These are phyloP conservation scores for Talaromyces sp. DNA, from an alignment of 2,329 filamentous ascomycete species.

Conservation along the genomic window DNA sequence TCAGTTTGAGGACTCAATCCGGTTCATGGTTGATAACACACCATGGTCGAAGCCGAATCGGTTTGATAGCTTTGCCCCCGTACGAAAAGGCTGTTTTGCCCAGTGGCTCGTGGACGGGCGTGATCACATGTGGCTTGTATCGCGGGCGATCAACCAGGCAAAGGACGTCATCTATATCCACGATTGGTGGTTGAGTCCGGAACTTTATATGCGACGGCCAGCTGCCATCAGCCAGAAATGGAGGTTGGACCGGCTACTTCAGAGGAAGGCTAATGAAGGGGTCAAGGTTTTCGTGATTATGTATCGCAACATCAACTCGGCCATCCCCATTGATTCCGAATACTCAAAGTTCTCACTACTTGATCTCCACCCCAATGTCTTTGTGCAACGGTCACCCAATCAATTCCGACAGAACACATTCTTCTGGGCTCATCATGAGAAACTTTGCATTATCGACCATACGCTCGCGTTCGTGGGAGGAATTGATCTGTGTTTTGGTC, in stretches of 20 bases:
- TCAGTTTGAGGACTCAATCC: constrained; percentile 92
- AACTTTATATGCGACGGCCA: constrained; percentile 89
- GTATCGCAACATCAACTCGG: constrained; percentile 95
- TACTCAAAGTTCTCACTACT: constrained; percentile 96
- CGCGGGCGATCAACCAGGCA: constrained; percentile 91
- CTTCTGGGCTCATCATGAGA: constrained; percentile 98
- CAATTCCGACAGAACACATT: constrained; percentile 99
- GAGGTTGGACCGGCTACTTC: constrained; percentile 88
- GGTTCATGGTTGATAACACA: constrained; percentile 76
- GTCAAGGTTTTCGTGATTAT: constrained; percentile 98
- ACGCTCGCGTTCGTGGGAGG: constrained; percentile 93
- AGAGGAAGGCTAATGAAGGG: constrained; percentile 87
- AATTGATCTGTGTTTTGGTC: constrained; percentile 92
- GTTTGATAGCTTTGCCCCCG: constrained; percentile 90
- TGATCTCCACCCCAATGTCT: constrained; percentile 92
- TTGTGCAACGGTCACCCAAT: constrained; percentile 92
- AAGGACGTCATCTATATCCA: constrained; percentile 98
- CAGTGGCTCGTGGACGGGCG: constrained; percentile 96
- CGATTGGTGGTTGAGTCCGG: constrained; percentile 97
- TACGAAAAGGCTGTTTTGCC: constrained; percentile 79
- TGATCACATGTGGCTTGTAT: constrained; percentile 99
- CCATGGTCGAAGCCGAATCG: constrained; percentile 79
- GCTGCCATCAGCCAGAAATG: constrained; percentile 97
- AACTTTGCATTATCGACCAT: constrained; percentile 94
- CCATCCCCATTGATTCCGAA: constrained; percentile 95